Base-by-base conservation (phyloP, 805 yeast species). In the Yarrowia alimentaria region DNA sequence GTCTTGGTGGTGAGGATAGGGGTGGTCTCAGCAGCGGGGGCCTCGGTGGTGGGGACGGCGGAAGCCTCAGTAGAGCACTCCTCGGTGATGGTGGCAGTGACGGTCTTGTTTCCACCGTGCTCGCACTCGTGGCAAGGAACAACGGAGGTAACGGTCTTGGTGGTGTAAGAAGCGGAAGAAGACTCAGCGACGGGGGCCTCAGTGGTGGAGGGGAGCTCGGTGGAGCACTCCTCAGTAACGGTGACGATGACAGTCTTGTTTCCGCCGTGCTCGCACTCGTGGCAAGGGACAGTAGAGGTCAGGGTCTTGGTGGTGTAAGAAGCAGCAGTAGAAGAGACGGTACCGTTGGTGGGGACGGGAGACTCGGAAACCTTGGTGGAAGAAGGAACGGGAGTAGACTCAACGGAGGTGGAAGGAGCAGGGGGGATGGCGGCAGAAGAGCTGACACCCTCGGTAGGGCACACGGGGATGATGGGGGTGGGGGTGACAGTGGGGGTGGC, bases 401-500 rank as follows among this genome's bases (percentile, higher is more conserved):
- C 18, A 1, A 3, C 22, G 30, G 43, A 24, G 40, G 91, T 83
- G 75, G 94, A 85, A 66, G 90, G 89, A 69, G 85, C 80, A 75
- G 85, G 82, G 62, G 94, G 83, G 78, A 85, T 76, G 67, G 91
- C 85, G 61, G 85, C 68, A 59, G 93, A 85, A 67, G 91, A 83
- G 55, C 91, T 80, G 60, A 67, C 81, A 55, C 89, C 79, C 64
- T 82, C 88, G 57, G 75, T 75, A 76, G 80, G 81, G 68, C 80
- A 78, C 58, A 72, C 74, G 55, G 85, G 62, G 54, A 76, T 69
- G 61, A 95, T 86, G 47, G 94, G 70, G 55, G 63, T 70, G 67
- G 95, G 94, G 71, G 94, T 85, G 83, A 80, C 85, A 60, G 94
- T 85, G 71, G 85, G 79, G 77, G 72, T 79, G 65, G 74, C 82